phyloP scores from a whole-genome alignment of 2,329 filamentous ascomycete genomes.

The Diaporthe vaccinii region DNA sequence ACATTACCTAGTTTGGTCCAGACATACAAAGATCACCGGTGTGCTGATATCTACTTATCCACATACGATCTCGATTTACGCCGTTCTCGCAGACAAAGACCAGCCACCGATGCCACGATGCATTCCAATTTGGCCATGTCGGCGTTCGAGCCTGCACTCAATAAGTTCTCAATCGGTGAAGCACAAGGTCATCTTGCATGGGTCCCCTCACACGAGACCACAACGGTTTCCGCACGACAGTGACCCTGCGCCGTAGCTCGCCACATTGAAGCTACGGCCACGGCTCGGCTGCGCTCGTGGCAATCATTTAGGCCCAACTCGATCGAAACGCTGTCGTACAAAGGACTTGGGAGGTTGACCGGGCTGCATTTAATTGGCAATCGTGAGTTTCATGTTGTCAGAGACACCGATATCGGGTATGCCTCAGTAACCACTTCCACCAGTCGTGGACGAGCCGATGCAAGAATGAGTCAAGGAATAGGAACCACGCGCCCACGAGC shows the following conservation, averaged over 20 bases:
- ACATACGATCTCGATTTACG: not conserved
- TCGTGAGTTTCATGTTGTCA: slow-evolving; percentile 2
- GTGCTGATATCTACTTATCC: not conserved
- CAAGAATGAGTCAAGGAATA: slow-evolving; percentile 18
- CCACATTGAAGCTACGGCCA: not conserved
- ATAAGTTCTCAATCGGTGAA: not conserved
- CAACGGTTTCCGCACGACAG: not conserved
- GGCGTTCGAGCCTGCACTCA: not conserved
- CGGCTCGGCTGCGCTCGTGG: slow-evolving; percentile 1
- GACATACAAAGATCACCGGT: not conserved
- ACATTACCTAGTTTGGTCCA: not conserved
- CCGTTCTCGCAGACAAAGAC: not conserved
- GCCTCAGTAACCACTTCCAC: not conserved
- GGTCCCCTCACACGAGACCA: not conserved
- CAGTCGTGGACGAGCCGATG: slow-evolving; percentile 18
- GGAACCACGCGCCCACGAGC: not conserved
- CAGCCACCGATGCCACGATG: slow-evolving; percentile 3
- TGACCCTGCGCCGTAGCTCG: not conserved
- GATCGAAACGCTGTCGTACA: not conserved
- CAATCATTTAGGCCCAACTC: not conserved
- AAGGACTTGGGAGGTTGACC: too few species aligned
- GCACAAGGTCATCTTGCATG: not conserved
- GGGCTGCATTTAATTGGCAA: slow-evolving; percentile 3
- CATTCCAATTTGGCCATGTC: not conserved
- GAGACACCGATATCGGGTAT: slow-evolving; percentile 6